phyloP scores from a whole-genome alignment of 2,329 filamentous ascomycete genomes.

The Uncinocarpus reesii region DNA sequence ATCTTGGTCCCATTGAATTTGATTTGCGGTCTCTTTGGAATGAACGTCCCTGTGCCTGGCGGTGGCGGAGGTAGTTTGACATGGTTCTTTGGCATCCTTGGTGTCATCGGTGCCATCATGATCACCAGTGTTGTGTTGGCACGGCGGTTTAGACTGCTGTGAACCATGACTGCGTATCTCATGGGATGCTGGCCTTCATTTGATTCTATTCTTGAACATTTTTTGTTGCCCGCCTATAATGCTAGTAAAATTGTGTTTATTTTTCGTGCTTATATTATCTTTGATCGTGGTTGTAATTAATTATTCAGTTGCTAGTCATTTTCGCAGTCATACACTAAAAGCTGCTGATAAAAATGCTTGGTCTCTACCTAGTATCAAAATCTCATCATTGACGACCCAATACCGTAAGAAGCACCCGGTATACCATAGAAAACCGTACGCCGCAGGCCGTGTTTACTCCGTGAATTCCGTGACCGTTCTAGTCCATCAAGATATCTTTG shows the following conservation, averaged over 20 bases:
- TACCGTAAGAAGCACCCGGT: neutral
- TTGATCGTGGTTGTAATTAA: conserved; percentile 1
- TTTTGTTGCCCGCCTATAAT: neutral
- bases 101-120: conserved; percentile 37
- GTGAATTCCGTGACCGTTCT: neutral
- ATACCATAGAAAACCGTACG: no score
- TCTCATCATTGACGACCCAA: neutral
- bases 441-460: neutral
- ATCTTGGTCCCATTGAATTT: conserved; percentile 95
- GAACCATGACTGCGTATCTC: conserved; percentile 10
- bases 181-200: neutral
- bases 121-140: conserved; percentile 31
- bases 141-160: conserved; percentile 35
- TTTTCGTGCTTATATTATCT: conserved; percentile 2
- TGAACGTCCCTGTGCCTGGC: conserved; percentile 43
- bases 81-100: conserved; percentile 44
- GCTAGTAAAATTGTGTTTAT: neutral
- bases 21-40: conserved; percentile 54
- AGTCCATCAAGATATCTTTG: conserved; percentile 14
- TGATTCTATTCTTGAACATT: neutral
- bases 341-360: neutral
- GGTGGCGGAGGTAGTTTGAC: conserved; percentile 25
- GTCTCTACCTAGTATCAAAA: neutral
- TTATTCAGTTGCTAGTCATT: neutral
- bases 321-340: neutral